Evolutionary conservation across 176 grass and related monocot species (phyloP).

Genomic region (Rhynchospora breviuscula): DNA sequence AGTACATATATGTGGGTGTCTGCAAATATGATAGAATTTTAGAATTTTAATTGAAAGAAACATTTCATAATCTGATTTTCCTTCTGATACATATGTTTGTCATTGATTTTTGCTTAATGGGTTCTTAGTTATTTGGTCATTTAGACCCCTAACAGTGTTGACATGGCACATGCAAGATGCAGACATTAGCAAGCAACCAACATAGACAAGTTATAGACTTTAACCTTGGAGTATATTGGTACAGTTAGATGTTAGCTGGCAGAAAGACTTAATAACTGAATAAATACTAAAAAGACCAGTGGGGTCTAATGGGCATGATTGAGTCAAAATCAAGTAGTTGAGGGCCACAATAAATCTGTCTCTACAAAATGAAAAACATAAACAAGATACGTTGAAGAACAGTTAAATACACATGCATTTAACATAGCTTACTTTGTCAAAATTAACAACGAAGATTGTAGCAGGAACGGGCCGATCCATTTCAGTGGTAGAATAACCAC

Average conservation of each 20-base stretch:
- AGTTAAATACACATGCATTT: background rate
- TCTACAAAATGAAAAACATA: slow-evolving; percentile 18
- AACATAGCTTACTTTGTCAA: slow-evolving; percentile 74
- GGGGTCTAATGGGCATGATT: background rate
- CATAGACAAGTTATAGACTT: background rate
- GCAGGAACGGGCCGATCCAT: slow-evolving; percentile 76
- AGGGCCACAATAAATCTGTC: background rate
- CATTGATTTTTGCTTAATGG: too few relatives aligned
- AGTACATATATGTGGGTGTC: too few relatives aligned
- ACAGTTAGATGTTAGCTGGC: background rate
- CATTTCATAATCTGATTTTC: too few relatives aligned
- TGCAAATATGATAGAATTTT: too few relatives aligned
- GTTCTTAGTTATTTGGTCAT: background rate
- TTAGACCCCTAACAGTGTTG: background rate
- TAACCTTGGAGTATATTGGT: background rate
- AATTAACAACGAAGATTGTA: slow-evolving; percentile 94
- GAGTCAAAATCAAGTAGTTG: background rate
- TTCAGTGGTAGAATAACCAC: slow-evolving; percentile 74
- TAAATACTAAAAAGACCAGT: background rate
- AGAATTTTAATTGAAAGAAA: too few relatives aligned
- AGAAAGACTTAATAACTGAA: background rate
- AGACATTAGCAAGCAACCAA: background rate
- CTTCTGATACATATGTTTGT: too few relatives aligned
- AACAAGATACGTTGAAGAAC: slow-evolving; percentile 21
- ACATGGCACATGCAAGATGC: background rate